These are phyloP conservation scores for Corylus americana DNA, from an alignment of 306 rosid genomes.

Conservation along the genomic window DNA sequence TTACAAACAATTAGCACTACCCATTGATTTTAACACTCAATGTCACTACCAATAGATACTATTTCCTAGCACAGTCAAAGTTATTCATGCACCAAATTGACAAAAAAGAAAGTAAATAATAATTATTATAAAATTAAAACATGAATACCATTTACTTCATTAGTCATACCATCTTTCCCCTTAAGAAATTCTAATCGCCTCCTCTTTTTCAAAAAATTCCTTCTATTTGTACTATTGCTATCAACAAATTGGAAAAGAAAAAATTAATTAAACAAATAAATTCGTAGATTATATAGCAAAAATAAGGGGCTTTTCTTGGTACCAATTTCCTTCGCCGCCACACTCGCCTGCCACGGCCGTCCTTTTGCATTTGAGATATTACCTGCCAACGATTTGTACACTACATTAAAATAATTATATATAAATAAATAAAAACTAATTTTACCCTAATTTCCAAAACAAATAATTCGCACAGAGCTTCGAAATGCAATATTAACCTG, in stretches of 20 bases:
- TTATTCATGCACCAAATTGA: not conserved
- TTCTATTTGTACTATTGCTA: not conserved
- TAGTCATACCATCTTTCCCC: too few relatives aligned
- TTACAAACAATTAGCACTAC: not conserved
- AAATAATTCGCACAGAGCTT: not conserved
- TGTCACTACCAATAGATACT: not conserved
- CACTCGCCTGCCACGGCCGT: conserved; percentile 51
- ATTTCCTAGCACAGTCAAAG: not conserved
- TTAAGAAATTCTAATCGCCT: too few relatives aligned
- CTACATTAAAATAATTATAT: not conserved
- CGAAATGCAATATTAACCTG: conserved; percentile 38
- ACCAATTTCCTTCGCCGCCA: conserved; percentile 94
- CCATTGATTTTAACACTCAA: not conserved
- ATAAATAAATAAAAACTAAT: not conserved
- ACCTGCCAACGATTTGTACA: conserved; percentile 46
- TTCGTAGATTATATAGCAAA: conserved; percentile 5
- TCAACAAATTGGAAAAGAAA: not conserved
- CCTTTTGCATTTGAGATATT: conserved; percentile 49
- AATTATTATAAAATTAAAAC: too few relatives aligned
- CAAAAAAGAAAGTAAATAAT: not conserved
- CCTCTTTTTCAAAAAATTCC: not conserved
- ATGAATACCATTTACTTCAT: not conserved
- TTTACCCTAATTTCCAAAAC: not conserved
- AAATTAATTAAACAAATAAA: not conserved
- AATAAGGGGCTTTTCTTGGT: not conserved